These are phyloP conservation scores for Pholiota conissans DNA, from an alignment of 768 basidiomycete genomes.

Conservation along the genomic window DNA sequence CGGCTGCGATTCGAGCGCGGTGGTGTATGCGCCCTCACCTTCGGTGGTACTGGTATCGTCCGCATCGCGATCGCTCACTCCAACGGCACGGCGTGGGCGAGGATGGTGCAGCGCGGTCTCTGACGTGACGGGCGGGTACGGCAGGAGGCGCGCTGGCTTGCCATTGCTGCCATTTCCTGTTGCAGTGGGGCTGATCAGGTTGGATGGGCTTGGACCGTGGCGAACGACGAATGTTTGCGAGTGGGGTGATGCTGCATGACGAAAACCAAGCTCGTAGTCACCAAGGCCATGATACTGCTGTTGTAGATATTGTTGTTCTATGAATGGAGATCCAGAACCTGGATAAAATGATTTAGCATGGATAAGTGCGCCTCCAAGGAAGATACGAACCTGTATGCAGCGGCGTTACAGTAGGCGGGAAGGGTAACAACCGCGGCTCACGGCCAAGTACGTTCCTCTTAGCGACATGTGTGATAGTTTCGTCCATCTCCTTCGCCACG, in stretches of 20 bases:
- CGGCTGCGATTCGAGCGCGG: conserved; percentile 1
- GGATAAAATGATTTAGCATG: neutral
- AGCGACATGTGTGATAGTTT: conserved; percentile 16
- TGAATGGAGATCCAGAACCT: conserved; percentile 15
- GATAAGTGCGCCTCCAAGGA: too few relatives aligned
- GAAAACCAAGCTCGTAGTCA: conserved; percentile 21
- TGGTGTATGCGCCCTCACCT: neutral
- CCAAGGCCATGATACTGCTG: neutral
- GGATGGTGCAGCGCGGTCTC: conserved; percentile 24
- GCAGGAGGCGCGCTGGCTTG: conserved; percentile 15
- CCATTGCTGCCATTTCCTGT: neutral
- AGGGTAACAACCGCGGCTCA: conserved; percentile 25
- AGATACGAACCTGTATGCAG: conserved; percentile 5
- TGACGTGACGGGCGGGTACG: conserved; percentile 23
- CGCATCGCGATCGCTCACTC: conserved; percentile 10
- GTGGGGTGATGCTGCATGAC: conserved; percentile 11
- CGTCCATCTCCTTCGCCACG: conserved; percentile 18
- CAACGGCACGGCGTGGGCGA: conserved; percentile 20
- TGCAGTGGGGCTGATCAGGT: neutral
- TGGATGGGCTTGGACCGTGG: conserved; percentile 14
- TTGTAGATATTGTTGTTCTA: conserved; percentile 10
- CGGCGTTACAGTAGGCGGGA: conserved; percentile 19
- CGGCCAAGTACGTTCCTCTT: conserved; percentile 20
- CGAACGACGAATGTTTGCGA: conserved; percentile 18
- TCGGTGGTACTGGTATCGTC: neutral